Base-by-base conservation (phyloP, 768 basidiomycete genomes). In the Paxillus ammoniavirescens region DNA sequence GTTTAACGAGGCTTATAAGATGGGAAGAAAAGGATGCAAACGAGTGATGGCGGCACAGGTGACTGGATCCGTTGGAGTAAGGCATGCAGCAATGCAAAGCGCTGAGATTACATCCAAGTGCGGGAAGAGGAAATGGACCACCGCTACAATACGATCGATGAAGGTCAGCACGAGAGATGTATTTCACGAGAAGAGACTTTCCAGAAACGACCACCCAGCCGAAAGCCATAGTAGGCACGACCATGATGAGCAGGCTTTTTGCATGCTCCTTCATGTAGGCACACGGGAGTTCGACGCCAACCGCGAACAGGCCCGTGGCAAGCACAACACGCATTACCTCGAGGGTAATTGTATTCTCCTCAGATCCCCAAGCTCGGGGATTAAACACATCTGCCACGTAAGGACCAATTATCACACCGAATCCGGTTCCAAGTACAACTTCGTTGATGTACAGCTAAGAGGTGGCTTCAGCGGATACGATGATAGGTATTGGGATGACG, bases 31-130 rank as follows among this genome's bases (percentile, higher is more conserved):
- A 35, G 42, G 21, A 31, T 5, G 65, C 78, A 31, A 48, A 82
- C 87, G 85, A 3, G 87, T 87, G 65, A 86, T 94, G 47, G 80
- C 86, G 49, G 92, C 90, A 50, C 89, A 92, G 47, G 96, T 86
- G 60, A 96, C 90, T 1, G 96, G 96, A 72, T 99, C 96, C 10
- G 96, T 99, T 2, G 93, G 92, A 0, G 93, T 95, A 23, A 95
- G 76, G 57, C 91, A 93, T 2, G 95, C 92, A 7, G 93, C 89
- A 49, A 97, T 85, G 43, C 86, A 91, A 4, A 98, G 80, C 33
- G 87, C 83, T 0, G 91, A 89, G 12, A 92, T 74, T 66, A 82
- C 89, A 55, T 77, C 75, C 52, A 97, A 71, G 3, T 70, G 71
- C 0, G 91, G 91, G 62, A 99, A 89, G 14, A 97, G 71, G 2